Base-by-base conservation (phyloP, 805 yeast species). In the Starmerella vaccinii region DNA sequence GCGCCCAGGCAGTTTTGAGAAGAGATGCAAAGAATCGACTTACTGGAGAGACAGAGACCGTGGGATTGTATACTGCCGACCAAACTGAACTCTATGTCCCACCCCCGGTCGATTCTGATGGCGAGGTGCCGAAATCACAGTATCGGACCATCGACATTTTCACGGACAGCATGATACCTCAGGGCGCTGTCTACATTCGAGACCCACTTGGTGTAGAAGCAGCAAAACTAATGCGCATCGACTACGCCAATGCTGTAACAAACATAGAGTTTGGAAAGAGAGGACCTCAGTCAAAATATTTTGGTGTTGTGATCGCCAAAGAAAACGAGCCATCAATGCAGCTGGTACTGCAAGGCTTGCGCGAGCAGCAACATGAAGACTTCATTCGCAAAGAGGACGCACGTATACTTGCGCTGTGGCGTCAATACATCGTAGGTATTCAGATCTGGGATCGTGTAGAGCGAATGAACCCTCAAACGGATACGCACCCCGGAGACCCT, bases 111-210 rank as follows among this genome's bases (percentile, higher is more conserved):
- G 50, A 18, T 1, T 72, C 66, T 0, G 73, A 82, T 59, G 95
- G 95, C 0, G 68, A 69, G 32, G 76, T 90, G 7, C 80, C 82
- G 3, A 82, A 79, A 58, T 87, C 87, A 62, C 80, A 81, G 1
- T 90, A 71, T 63, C 94, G 95, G 0, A 88, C 90, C 56, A 76
- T 90, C 46, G 97, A 90, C 59, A 66, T 88, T 1, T 90, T 84
- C 65, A 76, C 75, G 1, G 76, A 81, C 0, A 70, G 78, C 39
- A 90, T 90, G 97, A 68, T 90, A 1, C 98, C 98, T 0, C 72
- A 68, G 16, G 89, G 90, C 21, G 94, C 85, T 8, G 75, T 70
- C 10, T 75, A 85, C 49, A 67, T 88, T 5, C 73, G 5, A 66
- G 76, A 57, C 73, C 55, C 60, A 34, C 65, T 73, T 50, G 78